These are phyloP conservation scores for Aurifilum marmelostoma DNA, from an alignment of 2,329 filamentous ascomycete genomes.

Conservation along the genomic window DNA sequence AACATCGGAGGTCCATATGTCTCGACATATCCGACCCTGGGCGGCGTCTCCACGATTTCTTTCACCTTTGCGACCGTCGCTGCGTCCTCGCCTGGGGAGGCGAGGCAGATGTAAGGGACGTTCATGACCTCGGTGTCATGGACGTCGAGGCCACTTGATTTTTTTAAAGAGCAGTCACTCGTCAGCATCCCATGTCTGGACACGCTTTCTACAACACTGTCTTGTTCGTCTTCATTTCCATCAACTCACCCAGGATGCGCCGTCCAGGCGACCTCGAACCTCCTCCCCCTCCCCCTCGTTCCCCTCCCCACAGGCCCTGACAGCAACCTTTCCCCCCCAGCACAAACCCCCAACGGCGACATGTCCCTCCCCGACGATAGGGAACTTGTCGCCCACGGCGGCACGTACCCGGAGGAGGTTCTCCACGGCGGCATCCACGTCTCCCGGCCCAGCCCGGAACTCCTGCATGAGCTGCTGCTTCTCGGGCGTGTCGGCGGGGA, in stretches of 20 bases:
- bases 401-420: slow-evolving; percentile 39
- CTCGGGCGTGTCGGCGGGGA: slow-evolving; percentile 49
- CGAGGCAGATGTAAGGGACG: slow-evolving; percentile 53
- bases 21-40: slow-evolving; percentile 48
- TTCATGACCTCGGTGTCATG: slow-evolving; percentile 48
- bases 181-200: neutral
- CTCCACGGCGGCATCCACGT: slow-evolving; percentile 35
- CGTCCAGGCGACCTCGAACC: slow-evolving; percentile 41
- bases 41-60: slow-evolving; percentile 45
- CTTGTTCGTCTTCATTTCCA: neutral
- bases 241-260: slow-evolving; percentile 38
- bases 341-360: slow-evolving; percentile 52
- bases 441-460: slow-evolving; percentile 41
- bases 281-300: slow-evolving; percentile 41
- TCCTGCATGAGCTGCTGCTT: slow-evolving; percentile 41
- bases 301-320: slow-evolving; percentile 41
- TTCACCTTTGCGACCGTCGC: slow-evolving; percentile 49
- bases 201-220: neutral
- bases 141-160: slow-evolving; percentile 38
- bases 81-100: slow-evolving; percentile 52
- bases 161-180: neutral
- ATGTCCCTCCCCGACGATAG: slow-evolving; percentile 44
- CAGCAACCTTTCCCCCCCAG: slow-evolving; percentile 51
- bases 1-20: slow-evolving; percentile 51
- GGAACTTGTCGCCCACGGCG: slow-evolving; percentile 40